phyloP scores from a whole-genome alignment of 2,329 filamentous ascomycete genomes.

The Hirsutella thompsonii region DNA sequence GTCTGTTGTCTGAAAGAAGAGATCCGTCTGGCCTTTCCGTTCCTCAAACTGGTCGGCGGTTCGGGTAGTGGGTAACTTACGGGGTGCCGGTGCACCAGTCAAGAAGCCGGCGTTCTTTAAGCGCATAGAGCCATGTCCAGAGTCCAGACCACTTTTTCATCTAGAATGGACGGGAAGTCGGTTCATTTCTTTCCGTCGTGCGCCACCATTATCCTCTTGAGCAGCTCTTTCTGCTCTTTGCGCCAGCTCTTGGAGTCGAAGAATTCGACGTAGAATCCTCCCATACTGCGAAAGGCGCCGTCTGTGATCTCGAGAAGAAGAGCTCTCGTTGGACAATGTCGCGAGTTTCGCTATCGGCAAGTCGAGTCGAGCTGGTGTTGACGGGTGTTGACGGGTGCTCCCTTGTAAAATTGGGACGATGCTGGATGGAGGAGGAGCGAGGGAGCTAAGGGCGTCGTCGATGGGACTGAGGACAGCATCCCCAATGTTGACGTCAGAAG shows the following conservation, averaged over 20 bases:
- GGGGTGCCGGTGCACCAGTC: neutral
- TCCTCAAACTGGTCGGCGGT: too few species aligned
- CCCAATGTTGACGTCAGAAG: too few species aligned
- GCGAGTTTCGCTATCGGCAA: constrained; percentile 5
- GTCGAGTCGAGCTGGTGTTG: constrained; percentile 2
- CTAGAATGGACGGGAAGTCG: constrained; percentile 4
- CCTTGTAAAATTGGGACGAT: neutral
- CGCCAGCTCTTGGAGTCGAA: constrained; percentile 6
- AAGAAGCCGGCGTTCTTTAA: neutral
- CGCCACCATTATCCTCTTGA: constrained; percentile 1
- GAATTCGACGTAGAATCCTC: constrained; percentile 7
- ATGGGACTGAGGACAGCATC: too few species aligned
- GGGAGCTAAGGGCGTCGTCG: too few species aligned
- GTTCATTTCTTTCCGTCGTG: constrained; percentile 8
- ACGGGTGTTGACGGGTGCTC: too few species aligned
- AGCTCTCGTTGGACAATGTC: constrained; percentile 4
- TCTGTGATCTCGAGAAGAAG: constrained; percentile 4
- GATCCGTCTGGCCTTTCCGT: too few species aligned
- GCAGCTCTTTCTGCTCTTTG: constrained; percentile 4
- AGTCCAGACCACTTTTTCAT: constrained; percentile 3
- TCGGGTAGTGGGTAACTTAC: neutral
- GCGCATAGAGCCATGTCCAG: neutral
- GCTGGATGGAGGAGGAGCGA: too few species aligned
- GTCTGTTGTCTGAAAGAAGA: too few species aligned
- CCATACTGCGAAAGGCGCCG: constrained; percentile 7